Base-by-base conservation (phyloP, 768 basidiomycete species). In the Pleurotus citrinopileatus region DNA sequence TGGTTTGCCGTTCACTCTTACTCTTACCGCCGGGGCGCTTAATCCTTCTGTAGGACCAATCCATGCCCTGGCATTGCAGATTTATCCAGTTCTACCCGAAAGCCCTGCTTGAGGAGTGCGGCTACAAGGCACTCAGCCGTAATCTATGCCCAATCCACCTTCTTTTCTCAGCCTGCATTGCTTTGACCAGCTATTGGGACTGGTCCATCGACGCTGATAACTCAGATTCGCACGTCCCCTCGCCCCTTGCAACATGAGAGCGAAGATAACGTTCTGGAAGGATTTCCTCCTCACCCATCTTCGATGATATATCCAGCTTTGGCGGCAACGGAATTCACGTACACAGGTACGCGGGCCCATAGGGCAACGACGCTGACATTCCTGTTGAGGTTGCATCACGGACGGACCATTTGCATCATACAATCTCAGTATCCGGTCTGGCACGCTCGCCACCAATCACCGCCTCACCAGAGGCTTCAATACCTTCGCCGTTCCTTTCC, bases 131-230 rank as follows among this genome's bases (percentile, higher is more conserved):
- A 59, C 68, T 2, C 54, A 61, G 32, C 70, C 73, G 71, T 73
- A 59, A 55, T 63, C 61, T 23, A 42, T 29, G 15, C 32, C 37
- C 44, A 15, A 17, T 48, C n/a, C n/a, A n/a, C 32, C 32, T 3
- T 34, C n/a, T 34, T 34, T n/a, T n/a, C n/a, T n/a, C n/a, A n/a
- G n/a, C n/a, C n/a, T n/a, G n/a, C n/a, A n/a, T n/a, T n/a, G n/a
- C n/a, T n/a, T n/a, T n/a, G n/a, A n/a, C n/a, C 34, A 75, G 73
- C 6, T 75, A 73, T 36, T 77, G 73, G 73, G 66, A 75, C 45
- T 74, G 73, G 73, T 69, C 68, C 2, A 61, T 57, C 22, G 74
- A 75, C 51, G 62, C 66, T 1, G 68, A 70, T 45, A 57, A 44
- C 20, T 57, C 48, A 8, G 25, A 54, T 13, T 54, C 56, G 67